Percentiles rank a stretch among this genome's conserved stretches.
Conservation (phyloP, 208 protist species). For the Wallacemonas sp. region DNA sequence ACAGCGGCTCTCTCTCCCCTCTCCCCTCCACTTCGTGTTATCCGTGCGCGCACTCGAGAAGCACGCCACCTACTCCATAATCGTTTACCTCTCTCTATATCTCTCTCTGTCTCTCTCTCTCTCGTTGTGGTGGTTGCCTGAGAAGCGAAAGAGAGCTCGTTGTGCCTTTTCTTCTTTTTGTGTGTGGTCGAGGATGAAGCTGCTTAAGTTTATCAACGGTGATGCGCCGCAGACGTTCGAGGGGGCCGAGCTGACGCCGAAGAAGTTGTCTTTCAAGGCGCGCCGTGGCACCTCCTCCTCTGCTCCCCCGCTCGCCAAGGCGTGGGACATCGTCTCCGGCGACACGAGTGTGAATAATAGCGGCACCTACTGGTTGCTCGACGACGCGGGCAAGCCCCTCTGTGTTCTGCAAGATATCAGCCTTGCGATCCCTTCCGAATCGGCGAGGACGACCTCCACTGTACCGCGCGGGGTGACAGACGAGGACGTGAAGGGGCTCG, state of each 20-base stretch:
- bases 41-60: too few relatives aligned
- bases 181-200: constrained; percentile 37
- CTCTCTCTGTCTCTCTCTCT: not conserved
- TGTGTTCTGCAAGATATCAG: constrained; percentile 49
- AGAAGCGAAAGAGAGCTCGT: not conserved
- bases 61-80: too few relatives aligned
- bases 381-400: constrained; percentile 62
- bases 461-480: constrained; percentile 42
- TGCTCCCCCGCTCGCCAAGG: constrained; percentile 17
- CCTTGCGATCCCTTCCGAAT: constrained; percentile 30
- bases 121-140: not conserved
- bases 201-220: constrained; percentile 77
- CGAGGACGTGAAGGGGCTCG: constrained; percentile 39
- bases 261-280: constrained; percentile 25
- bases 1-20: too few relatives aligned
- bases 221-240: constrained; percentile 63
- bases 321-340: constrained; percentile 23
- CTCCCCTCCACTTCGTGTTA: too few relatives aligned
- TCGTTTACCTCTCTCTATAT: not conserved
- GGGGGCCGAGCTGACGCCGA: constrained; percentile 33
- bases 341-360: not conserved
- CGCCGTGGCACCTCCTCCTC: constrained; percentile 10
- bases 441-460: constrained; percentile 12
- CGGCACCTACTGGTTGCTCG: constrained; percentile 66
- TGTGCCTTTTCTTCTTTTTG: not conserved